Evolutionary conservation across 2,329 filamentous ascomycete species (phyloP).

Genomic region (Harringtonia lauricola): DNA sequence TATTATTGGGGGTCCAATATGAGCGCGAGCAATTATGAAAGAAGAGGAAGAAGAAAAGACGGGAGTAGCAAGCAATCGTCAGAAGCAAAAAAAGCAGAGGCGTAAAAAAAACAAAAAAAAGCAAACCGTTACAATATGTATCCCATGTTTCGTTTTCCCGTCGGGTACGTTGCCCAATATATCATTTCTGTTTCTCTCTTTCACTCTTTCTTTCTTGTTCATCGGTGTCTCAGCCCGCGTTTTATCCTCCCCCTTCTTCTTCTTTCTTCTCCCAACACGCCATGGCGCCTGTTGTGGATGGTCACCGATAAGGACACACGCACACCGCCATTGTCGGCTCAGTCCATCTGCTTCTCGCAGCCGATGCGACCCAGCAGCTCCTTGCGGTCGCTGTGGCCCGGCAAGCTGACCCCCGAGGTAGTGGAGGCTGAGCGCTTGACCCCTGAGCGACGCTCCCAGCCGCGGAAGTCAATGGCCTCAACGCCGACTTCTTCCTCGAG

Average conservation of each 20-base stretch:
- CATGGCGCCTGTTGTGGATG: no score
- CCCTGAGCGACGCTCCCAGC: constrained; percentile 46
- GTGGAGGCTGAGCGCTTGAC: constrained; percentile 40
- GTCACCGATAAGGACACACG: no score
- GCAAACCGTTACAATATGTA: neutral
- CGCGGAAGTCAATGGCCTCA: constrained; percentile 56
- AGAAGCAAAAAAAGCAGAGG: neutral
- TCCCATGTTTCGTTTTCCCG: neutral
- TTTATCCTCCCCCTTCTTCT: neutral
- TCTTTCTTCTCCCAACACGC: neutral
- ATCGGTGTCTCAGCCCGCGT: no score
- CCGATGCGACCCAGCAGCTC: constrained; percentile 73
- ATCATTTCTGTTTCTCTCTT: constrained; percentile 1
- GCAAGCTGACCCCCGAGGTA: constrained; percentile 52
- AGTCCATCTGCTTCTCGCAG: constrained; percentile 64
- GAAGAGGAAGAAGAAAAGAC: neutral
- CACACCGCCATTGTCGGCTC: no score
- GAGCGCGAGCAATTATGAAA: no score
- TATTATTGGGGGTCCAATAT: no score
- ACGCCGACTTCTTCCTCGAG: constrained; percentile 69
- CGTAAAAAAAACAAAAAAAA: neutral
- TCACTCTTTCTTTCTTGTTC: neutral
- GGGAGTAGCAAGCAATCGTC: neutral
- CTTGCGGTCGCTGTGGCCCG: constrained; percentile 65
- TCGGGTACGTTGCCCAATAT: neutral